A percentile compares a stretch with the other conserved stretches of the same genome.
These are phyloP conservation scores for Plasmodium vivax DNA, from an alignment of 169 alveolate genomes.

Conservation along the genomic window DNA sequence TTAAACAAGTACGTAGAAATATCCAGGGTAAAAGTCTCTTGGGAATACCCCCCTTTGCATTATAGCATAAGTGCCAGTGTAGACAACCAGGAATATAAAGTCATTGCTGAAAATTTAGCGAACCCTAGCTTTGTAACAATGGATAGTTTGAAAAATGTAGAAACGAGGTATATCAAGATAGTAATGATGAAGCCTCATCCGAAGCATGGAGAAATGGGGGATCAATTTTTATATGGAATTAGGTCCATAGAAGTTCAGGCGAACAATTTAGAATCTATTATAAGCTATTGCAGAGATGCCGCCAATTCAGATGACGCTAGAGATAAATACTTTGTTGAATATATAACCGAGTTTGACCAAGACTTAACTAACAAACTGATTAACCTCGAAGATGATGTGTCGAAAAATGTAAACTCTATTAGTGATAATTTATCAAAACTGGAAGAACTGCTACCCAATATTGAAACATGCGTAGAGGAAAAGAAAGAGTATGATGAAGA, in stretches of 20 bases:
- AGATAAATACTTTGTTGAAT: slow-evolving; percentile 91
- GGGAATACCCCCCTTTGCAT: slow-evolving; percentile 93
- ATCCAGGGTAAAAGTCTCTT: slow-evolving; percentile 85
- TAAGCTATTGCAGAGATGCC: slow-evolving; percentile 89
- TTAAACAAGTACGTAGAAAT: slow-evolving; percentile 82
- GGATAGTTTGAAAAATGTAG: slow-evolving; percentile 83
- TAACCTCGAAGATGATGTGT: slow-evolving; percentile 87
- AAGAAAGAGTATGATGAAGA: slow-evolving; percentile 79
- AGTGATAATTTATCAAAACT: slow-evolving; percentile 83
- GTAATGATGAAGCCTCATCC: slow-evolving; percentile 91
- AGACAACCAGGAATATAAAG: slow-evolving; percentile 84
- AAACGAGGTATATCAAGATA: slow-evolving; percentile 83
- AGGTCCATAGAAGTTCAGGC: slow-evolving; percentile 88
- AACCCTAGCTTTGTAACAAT: slow-evolving; percentile 83
- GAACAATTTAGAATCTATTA: slow-evolving; percentile 85
- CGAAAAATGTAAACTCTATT: slow-evolving; percentile 82
- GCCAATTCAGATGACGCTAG: slow-evolving; percentile 92
- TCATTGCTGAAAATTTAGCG: slow-evolving; percentile 81
- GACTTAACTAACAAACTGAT: slow-evolving; percentile 82
- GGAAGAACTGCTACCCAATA: slow-evolving; percentile 82
- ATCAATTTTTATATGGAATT: slow-evolving; percentile 88
- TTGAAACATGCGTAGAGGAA: slow-evolving; percentile 84
- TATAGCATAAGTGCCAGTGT: slow-evolving; percentile 86
- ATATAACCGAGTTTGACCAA: slow-evolving; percentile 86
- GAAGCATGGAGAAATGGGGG: slow-evolving; percentile 86